phyloP scores from a whole-genome alignment of 192 early-diverging fungal species.

The Phlyctochytrium bullatum region DNA sequence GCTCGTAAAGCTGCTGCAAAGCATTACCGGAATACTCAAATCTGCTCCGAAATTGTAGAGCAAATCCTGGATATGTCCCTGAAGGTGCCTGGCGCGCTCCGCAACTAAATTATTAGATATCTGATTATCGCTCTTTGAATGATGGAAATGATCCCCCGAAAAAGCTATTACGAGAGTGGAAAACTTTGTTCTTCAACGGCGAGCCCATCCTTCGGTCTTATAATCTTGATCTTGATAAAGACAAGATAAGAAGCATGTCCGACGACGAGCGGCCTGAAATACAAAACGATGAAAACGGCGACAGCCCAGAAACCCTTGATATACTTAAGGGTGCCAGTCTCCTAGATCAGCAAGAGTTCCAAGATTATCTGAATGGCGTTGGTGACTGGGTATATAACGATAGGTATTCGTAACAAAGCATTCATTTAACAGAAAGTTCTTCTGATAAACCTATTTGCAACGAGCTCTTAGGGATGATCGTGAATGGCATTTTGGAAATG shows the following conservation, averaged over 20 bases:
- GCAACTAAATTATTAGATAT: conserved; percentile 33
- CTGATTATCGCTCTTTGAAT: conserved; percentile 52
- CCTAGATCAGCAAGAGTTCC: conserved; percentile 54
- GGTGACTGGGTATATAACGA: conserved; percentile 43
- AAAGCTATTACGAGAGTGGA: conserved; percentile 55
- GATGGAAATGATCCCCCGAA: conserved; percentile 46
- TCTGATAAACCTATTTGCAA: conserved; percentile 29
- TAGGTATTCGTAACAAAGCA: conserved; percentile 4
- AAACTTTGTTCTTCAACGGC: conserved; percentile 49
- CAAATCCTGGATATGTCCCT: conserved; percentile 49
- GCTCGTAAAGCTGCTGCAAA: conserved; percentile 34
- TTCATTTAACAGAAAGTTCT: conserved; percentile 8
- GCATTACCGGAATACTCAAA: conserved; percentile 22
- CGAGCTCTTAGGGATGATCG: conserved; percentile 36
- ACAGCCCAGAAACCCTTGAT: conserved; percentile 20
- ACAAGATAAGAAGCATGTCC: conserved; percentile 26
- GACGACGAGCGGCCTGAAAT: conserved; percentile 1
- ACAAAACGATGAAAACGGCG: neutral
- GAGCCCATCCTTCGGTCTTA: conserved; percentile 35
- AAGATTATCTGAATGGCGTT: conserved; percentile 46
- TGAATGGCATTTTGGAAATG: conserved; percentile 47
- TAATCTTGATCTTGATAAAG: conserved; percentile 38
- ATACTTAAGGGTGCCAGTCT: conserved; percentile 36
- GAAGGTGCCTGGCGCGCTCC: conserved; percentile 34
- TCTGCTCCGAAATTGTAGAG: conserved; percentile 37